phyloP scores from a whole-genome alignment of 352 stramenopile genomes.

The Thalassiosira mediterranea region DNA sequence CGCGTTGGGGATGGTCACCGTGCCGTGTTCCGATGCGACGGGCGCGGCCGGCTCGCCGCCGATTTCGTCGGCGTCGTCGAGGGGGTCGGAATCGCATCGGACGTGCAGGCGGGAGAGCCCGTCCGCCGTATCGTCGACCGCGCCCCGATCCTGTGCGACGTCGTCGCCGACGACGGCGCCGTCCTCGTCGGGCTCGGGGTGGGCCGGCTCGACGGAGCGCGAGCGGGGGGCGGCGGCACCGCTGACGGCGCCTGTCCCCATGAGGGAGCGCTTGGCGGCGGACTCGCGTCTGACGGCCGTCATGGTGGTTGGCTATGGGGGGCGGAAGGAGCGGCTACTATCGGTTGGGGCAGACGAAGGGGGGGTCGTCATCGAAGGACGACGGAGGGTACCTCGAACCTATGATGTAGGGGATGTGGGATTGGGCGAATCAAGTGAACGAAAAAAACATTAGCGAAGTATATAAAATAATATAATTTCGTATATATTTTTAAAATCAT shows the following conservation, averaged over 20 bases:
- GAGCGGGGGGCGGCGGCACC: slow-evolving; percentile 1
- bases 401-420: no score
- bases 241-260: background rate
- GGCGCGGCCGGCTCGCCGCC: slow-evolving; percentile 2
- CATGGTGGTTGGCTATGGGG: no score
- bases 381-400: no score
- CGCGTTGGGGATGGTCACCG: slow-evolving; percentile 5
- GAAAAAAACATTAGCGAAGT: no score
- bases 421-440: no score
- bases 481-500: no score
- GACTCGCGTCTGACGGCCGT: slow-evolving; percentile 20
- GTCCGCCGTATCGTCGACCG: no score
- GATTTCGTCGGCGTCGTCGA: slow-evolving; percentile 13
- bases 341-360: slow-evolving; percentile 1
- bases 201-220: slow-evolving; percentile 28
- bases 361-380: no score
- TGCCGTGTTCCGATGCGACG: no score
- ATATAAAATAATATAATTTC: no score
- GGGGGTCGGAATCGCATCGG: slow-evolving; percentile 35
- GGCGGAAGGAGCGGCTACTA: no score
- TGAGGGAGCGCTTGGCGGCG: slow-evolving; percentile 11
- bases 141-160: background rate
- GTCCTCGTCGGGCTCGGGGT: slow-evolving; percentile 28
- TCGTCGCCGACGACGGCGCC: background rate
- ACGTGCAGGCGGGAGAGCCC: background rate